Percentiles rank a stretch among this genome's conserved stretches.
Conservation (phyloP, 352 stramenopile genomes). For the Globisporangium polare region DNA sequence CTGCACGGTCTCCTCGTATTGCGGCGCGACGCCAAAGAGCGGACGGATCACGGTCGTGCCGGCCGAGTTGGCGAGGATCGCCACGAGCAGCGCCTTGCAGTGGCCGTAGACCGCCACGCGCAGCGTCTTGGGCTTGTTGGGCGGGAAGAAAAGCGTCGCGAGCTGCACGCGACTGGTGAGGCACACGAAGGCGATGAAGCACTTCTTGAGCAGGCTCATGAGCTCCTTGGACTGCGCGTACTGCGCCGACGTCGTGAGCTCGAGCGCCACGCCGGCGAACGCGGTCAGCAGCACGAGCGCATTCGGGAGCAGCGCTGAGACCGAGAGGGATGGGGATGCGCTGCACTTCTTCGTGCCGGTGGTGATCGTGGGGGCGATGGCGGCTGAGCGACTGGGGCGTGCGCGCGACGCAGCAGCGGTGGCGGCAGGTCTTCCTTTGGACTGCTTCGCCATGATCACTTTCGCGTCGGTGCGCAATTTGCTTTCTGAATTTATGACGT, state of each 20-base stretch:
- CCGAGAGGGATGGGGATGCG: not conserved
- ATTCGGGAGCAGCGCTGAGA: conserved; percentile 29
- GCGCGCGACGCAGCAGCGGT: not conserved
- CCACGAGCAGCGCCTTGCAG: conserved; percentile 42
- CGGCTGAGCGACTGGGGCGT: not conserved
- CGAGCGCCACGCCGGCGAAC: conserved; percentile 37
- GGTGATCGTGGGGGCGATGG: not conserved
- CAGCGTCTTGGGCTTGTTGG: conserved; percentile 33
- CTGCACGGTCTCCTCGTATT: conserved; percentile 55
- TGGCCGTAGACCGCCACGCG: conserved; percentile 25
- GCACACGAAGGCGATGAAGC: conserved; percentile 62
- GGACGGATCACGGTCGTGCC: conserved; percentile 63
- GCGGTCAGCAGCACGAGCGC: conserved; percentile 36
- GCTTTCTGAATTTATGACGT: not conserved
- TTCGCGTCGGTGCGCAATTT: not conserved
- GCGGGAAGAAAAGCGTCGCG: conserved; percentile 33
- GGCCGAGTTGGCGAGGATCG: conserved; percentile 55
- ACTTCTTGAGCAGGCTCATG: conserved; percentile 42
- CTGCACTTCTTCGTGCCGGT: not conserved
- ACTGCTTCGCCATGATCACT: conserved; percentile 6
- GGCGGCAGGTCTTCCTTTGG: conserved; percentile 10
- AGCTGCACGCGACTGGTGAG: conserved; percentile 47
- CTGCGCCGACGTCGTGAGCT: conserved; percentile 45
- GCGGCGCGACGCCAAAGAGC: conserved; percentile 44
- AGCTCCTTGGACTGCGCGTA: conserved; percentile 47